Evolutionary conservation across 805 yeast species (phyloP).

Genomic region (Saccharomycopsis selenospora): DNA sequence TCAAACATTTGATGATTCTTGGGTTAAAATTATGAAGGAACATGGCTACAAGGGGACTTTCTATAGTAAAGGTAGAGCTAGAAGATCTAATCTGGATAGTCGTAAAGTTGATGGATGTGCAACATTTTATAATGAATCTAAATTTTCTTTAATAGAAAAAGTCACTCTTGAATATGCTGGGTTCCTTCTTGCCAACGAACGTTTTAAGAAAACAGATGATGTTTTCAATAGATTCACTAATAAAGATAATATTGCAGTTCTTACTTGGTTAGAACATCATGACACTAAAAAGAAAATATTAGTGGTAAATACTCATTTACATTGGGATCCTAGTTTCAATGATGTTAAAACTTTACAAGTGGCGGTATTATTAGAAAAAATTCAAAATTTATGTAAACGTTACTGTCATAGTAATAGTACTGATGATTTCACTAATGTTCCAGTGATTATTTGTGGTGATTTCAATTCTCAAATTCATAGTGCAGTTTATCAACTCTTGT

Average conservation of each 20-base stretch:
- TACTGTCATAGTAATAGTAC: constrained; percentile 30
- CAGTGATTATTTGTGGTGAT: constrained; percentile 90
- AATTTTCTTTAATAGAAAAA: constrained; percentile 65
- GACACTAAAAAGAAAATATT: constrained; percentile 65
- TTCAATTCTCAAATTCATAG: constrained; percentile 81
- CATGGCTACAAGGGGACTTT: constrained; percentile 77
- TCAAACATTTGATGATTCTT: constrained; percentile 74
- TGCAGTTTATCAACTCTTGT: constrained; percentile 87
- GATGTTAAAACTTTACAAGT: constrained; percentile 96
- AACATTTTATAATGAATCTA: constrained; percentile 66
- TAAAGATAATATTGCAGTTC: constrained; percentile 86
- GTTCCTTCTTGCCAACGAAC: constrained; percentile 72
- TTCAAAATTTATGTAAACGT: constrained; percentile 57
- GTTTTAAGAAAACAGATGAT: constrained; percentile 88
- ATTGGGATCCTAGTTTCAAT: constrained; percentile 95
- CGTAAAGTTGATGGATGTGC: constrained; percentile 98
- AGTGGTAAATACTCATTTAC: constrained; percentile 87
- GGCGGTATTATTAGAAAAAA: constrained; percentile 82
- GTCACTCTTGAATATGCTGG: constrained; percentile 77
- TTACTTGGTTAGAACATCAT: constrained; percentile 65
- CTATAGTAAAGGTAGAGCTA: constrained; percentile 85
- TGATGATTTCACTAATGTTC: constrained; percentile 49
- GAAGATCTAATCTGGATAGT: constrained; percentile 69
- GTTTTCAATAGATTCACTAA: constrained; percentile 93
- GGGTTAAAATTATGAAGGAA: constrained; percentile 67